These are phyloP conservation scores for Penicillium pulvis DNA, from an alignment of 495 filamentous ascomycete species.

Conservation along the genomic window DNA sequence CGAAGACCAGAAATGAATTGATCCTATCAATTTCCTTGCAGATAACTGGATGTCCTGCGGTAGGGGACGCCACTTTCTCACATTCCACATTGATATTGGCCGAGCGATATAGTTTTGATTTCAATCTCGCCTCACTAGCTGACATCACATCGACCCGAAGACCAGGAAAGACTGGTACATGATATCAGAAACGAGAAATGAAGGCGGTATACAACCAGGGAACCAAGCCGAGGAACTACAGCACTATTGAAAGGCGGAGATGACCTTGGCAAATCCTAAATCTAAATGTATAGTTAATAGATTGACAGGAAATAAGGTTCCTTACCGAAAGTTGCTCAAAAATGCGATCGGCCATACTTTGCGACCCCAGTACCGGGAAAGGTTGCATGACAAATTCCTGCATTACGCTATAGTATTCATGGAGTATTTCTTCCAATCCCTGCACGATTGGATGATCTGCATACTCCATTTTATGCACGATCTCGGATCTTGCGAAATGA, in stretches of 20 bases:
- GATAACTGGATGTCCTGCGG: conserved; percentile 15
- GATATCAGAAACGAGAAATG: background rate
- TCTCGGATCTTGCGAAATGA: conserved; percentile 25
- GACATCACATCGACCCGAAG: background rate
- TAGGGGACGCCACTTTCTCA: conserved; percentile 9
- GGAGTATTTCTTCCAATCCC: conserved; percentile 19
- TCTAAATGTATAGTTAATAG: no score
- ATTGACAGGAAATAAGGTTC: conserved; percentile 1
- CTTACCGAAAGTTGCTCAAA: background rate
- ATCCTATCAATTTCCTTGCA: conserved; percentile 6
- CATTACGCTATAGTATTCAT: conserved; percentile 10
- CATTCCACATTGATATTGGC: conserved; percentile 18
- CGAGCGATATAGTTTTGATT: conserved; percentile 17
- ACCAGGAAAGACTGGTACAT: background rate
- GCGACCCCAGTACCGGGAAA: conserved; percentile 18
- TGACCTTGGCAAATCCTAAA: background rate
- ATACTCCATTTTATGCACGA: conserved; percentile 37
- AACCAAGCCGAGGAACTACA: background rate
- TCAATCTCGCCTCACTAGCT: conserved; percentile 6
- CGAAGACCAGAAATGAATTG: background rate
- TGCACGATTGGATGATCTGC: conserved; percentile 36
- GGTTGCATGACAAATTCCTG: conserved; percentile 29
- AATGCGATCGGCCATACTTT: conserved; percentile 3
- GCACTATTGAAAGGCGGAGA: conserved; percentile 1
- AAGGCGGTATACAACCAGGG: background rate